Percentiles rank a stretch among this genome's conserved stretches.
phyloP scores from a whole-genome alignment of 805 yeast genomes.

The Kuraishia cidri region DNA sequence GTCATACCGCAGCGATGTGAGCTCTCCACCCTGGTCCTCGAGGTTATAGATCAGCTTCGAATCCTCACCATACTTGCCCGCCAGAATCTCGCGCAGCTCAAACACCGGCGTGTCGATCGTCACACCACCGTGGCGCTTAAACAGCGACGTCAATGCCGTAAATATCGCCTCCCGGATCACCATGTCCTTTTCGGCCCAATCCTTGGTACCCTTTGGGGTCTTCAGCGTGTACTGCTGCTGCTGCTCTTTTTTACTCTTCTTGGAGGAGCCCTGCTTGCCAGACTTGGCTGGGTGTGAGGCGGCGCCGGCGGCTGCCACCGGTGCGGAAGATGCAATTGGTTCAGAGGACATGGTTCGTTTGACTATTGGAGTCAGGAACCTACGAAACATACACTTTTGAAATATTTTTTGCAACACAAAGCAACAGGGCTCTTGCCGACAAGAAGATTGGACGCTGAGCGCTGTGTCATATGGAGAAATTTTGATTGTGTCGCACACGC shows the following conservation, averaged over 20 bases:
- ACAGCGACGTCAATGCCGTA: conserved; percentile 57
- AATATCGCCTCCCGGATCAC: conserved; percentile 86
- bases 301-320: conserved; percentile 1
- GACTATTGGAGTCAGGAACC: no score
- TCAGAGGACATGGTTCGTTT: conserved; percentile 1
- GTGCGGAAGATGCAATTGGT: not conserved
- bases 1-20: conserved; percentile 92
- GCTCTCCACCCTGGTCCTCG: conserved; percentile 98
- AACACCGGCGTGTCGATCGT: conserved; percentile 98
- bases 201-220: conserved; percentile 96
- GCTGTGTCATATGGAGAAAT: no score
- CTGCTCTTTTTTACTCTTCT: conserved; percentile 23
- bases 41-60: conserved; percentile 92
- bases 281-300: not conserved
- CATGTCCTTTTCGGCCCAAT: conserved; percentile 99
- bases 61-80: conserved; percentile 98
- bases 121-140: conserved; percentile 96
- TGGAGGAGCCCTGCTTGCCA: not conserved
- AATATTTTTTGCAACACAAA: no score
- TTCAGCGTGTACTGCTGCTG: conserved; percentile 63
- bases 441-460: no score
- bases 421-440: no score
- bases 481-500: no score
- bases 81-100: conserved; percentile 87
- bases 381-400: conserved; percentile 2